Evolutionary conservation across 192 early-diverging fungal genomes (phyloP), one percentile per base, ranked within the genome.

Genomic region (Coemansia sp.): DNA sequence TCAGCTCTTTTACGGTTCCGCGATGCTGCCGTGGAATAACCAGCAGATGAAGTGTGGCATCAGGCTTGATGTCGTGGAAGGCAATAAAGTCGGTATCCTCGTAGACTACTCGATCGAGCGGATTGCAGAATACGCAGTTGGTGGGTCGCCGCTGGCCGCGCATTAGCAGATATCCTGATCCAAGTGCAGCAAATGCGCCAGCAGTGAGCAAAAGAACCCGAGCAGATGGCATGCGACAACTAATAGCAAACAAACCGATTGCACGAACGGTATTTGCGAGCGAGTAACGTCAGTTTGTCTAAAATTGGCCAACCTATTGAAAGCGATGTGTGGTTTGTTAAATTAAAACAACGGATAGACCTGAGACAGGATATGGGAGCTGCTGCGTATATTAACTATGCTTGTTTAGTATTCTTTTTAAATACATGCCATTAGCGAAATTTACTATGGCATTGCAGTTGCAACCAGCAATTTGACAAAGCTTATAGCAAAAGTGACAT

Each of bases 21-120:
- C 37, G 61, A 53, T 81, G 78, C 51, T 61, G 4, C 40, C 73
- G 72, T 4, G 78, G 78, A 23, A 75, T 63, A 4, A 81, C 73
- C 15, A 75, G 57, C 20, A 81, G 63, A 47, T 81, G 78, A 36
- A 75, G 58, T 24, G 47, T 24, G 12, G 72, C 78, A 25, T 81
- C 72, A 4, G 78, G 78, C 51, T 75, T 71, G 47, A 68, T 74
- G 48, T 81, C 78, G 36, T 81, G 69, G 38, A 81, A 81, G 12
- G 61, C 71, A 17, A 74, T 49, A 51, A 75, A 69, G 1, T 71
- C 59, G 31, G 52, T 57, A 46, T 75, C 69, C 46, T 74, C 66
- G 60, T 71, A 81, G 14, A 74, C 78, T 5, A 72, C 61, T 34
- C 69, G 61, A 11, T 69, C 63, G 10, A 66, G 64, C 36, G 63